These are phyloP conservation scores for Colletotrichum kahawae DNA, from an alignment of 2,329 filamentous ascomycete species.

Conservation along the genomic window DNA sequence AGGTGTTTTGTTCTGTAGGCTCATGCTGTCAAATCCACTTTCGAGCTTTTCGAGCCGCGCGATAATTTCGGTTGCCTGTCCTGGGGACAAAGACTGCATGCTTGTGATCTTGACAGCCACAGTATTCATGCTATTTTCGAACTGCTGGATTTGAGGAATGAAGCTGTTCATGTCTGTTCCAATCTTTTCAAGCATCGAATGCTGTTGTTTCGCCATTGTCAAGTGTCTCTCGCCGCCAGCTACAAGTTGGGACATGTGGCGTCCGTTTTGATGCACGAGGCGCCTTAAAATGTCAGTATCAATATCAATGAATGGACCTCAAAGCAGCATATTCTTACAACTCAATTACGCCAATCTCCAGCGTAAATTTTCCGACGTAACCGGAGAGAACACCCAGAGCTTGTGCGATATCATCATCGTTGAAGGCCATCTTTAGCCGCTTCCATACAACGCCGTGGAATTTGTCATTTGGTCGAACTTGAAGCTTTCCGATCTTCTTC, in stretches of 20 bases:
- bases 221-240: not conserved
- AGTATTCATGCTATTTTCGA: not conserved
- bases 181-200: not conserved
- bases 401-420: not conserved
- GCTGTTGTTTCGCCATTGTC: not conserved
- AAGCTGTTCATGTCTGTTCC: not conserved
- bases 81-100: too few relatives aligned
- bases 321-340: not conserved
- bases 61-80: too few relatives aligned
- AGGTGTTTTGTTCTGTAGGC: not conserved
- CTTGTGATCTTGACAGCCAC: too few relatives aligned
- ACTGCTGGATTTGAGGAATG: not conserved
- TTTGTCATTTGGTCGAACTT: not conserved
- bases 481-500: not conserved
- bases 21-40: not conserved
- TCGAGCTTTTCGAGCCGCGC: not conserved
- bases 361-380: not conserved
- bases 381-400: not conserved
- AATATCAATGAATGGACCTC: not conserved
- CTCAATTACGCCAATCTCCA: not conserved
- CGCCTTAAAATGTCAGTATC: not conserved
- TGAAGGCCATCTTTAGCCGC: not conserved
- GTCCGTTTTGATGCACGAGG: not conserved
- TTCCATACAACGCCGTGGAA: not conserved
- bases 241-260: not conserved